Base-by-base conservation (phyloP, 495 filamentous ascomycete species). In the Tetracladium setigerum region DNA sequence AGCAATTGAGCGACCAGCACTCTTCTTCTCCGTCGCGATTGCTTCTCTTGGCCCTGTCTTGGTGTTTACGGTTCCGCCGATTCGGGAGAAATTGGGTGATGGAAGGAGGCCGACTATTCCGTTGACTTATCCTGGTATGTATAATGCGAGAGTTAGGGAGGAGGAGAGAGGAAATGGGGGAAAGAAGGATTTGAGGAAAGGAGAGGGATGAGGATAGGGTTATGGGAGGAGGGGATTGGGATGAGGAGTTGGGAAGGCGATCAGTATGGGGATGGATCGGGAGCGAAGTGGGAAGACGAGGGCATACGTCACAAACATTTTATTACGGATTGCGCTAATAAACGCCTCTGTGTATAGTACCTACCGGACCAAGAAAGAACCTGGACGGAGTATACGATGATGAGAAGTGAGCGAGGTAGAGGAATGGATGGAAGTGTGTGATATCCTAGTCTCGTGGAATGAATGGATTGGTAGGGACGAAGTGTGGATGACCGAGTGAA, bases 91-190 rank as follows among this genome's bases (percentile, higher is more conserved):
- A 13, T 66, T 95, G 24, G 89, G 89, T 35, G 86, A 92, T 66
- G 73, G 81, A 35, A 38, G 34, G 16, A 72, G 81, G 19, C 65
- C 80, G 57, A 76, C 72, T 35, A 79, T 97, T 50, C 92, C 92
- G 11, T 57, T 86, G 66, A 91, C 88, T 58, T 98, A 96, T 74
- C 92, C 92, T 41, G 74, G 92, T 98, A 54, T 7, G 54, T 48
- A 4, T 22, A 3, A 22, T 24, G 3, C 15, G 3, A n/a, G n/a
- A n/a, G 3, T 27, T 27, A 3, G 22, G n/a, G 16, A 5, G 34
- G 16, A 10, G 9, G 16, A 37, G 3, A 14, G 10, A 2, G 10
- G 16, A n/a, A 17, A 10, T n/a, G 34, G 10, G 34, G 10, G 13
- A 5, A n/a, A 9, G 34, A 5, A 37, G n/a, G n/a, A 27, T 3